Conservation (phyloP, 768 basidiomycete genomes). For the Lentinula sp. region DNA sequence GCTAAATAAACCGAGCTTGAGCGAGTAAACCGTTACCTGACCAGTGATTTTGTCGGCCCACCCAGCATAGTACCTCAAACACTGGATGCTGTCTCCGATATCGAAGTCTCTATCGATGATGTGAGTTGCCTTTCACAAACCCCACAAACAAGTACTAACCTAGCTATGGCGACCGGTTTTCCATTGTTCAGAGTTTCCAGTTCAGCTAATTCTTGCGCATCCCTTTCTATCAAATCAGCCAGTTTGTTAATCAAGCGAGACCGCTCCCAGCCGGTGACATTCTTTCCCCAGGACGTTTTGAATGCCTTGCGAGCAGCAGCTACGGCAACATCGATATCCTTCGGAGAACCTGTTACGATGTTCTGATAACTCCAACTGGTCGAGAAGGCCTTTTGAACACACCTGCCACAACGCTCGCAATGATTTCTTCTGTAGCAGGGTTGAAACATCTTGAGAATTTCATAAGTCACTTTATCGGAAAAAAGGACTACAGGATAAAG, state of each 20-base stretch:
- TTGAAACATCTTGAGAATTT: slow-evolving; percentile 54
- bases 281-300: slow-evolving; percentile 85
- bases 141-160: slow-evolving; percentile 13
- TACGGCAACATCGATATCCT: slow-evolving; percentile 82
- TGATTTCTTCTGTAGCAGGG: slow-evolving; percentile 71
- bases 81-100: slow-evolving; percentile 72
- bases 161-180: slow-evolving; percentile 65
- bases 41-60: slow-evolving; percentile 95
- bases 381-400: background rate
- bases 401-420: slow-evolving; percentile 68
- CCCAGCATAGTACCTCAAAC: slow-evolving; percentile 88
- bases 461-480: slow-evolving; percentile 5
- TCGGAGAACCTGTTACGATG: slow-evolving; percentile 43
- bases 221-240: slow-evolving; percentile 85
- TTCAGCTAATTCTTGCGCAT: slow-evolving; percentile 76
- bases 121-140: background rate
- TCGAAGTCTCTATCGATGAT: slow-evolving; percentile 58
- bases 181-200: slow-evolving; percentile 88
- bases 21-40: slow-evolving; percentile 39
- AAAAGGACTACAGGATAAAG: background rate
- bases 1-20: background rate
- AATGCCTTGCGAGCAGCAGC: slow-evolving; percentile 79
- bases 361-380: background rate
- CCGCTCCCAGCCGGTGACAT: slow-evolving; percentile 78
- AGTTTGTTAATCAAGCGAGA: slow-evolving; percentile 78